These are phyloP conservation scores for Fusarium goolgardi DNA, from an alignment of 2,329 filamentous ascomycete species.

Conservation along the genomic window DNA sequence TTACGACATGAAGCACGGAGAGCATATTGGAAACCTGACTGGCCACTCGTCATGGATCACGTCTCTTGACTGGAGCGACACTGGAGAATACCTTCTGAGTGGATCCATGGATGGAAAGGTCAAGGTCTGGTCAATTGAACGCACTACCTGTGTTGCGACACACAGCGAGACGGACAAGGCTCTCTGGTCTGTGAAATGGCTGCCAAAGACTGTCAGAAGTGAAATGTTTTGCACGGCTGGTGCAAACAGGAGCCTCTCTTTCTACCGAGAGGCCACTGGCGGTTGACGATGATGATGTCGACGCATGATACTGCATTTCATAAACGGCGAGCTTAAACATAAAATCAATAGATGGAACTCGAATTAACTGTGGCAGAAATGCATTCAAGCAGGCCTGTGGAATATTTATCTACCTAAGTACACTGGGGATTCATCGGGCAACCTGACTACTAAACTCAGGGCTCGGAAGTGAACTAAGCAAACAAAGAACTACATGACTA, in stretches of 20 bases:
- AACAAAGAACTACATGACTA: background rate
- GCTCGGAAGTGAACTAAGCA: background rate
- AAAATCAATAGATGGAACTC: background rate
- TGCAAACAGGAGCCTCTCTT: slow-evolving; percentile 78
- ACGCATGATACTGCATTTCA: background rate
- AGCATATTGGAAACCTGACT: slow-evolving; percentile 86
- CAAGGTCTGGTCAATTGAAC: slow-evolving; percentile 94
- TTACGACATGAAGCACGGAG: slow-evolving; percentile 91
- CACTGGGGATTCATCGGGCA: background rate
- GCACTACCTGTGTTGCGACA: slow-evolving; percentile 86
- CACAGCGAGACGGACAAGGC: slow-evolving; percentile 90
- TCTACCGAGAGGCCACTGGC: slow-evolving; percentile 81
- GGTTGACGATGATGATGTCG: slow-evolving; percentile 34
- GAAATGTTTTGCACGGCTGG: slow-evolving; percentile 84
- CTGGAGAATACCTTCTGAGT: slow-evolving; percentile 89
- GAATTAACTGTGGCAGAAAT: background rate
- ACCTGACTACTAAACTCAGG: background rate
- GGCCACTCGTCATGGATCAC: slow-evolving; percentile 90
- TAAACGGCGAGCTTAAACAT: background rate
- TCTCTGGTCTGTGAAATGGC: slow-evolving; percentile 86
- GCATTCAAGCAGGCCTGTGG: background rate
- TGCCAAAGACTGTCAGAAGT: slow-evolving; percentile 76
- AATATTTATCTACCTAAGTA: background rate
- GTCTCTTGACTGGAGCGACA: slow-evolving; percentile 91
- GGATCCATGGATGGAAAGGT: slow-evolving; percentile 92